A percentile compares a stretch with the other conserved stretches of the same genome.
Evolutionary conservation across 2,329 filamentous ascomycete species (phyloP).

Genomic region (Fusarium algeriense): DNA sequence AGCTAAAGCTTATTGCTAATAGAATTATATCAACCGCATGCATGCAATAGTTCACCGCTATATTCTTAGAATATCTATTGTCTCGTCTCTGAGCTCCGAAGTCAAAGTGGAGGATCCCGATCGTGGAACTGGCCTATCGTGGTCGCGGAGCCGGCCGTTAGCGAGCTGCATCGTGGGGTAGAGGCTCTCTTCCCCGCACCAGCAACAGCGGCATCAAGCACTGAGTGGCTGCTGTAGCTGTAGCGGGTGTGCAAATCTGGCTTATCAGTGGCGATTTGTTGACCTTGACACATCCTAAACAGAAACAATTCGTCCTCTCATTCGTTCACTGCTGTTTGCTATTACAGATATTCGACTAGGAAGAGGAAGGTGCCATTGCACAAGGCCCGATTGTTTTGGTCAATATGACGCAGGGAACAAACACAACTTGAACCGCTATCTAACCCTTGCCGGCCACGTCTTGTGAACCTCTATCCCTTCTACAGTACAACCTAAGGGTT

Average conservation of each 20-base stretch:
- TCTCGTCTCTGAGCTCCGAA: constrained; percentile 33
- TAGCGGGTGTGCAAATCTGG: constrained; percentile 38
- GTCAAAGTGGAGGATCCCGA: constrained; percentile 48
- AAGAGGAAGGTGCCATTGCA: constrained; percentile 36
- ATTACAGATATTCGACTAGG: constrained; percentile 28
- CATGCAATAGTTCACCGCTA: neutral
- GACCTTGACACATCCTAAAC: constrained; percentile 24
- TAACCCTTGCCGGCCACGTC: constrained; percentile 35
- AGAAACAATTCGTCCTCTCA: constrained; percentile 18
- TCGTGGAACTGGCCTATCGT: constrained; percentile 41
- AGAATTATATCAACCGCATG: neutral
- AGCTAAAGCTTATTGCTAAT: too few species aligned
- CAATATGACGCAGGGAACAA: constrained; percentile 35
- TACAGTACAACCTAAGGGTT: constrained; percentile 6
- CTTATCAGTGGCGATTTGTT: constrained; percentile 45
- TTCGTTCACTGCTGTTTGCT: constrained; percentile 31
- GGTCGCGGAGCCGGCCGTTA: constrained; percentile 51
- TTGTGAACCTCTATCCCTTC: constrained; percentile 29
- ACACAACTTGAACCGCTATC: constrained; percentile 36
- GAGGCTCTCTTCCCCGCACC: constrained; percentile 40
- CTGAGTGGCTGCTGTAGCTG: constrained; percentile 18
- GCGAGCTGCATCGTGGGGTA: constrained; percentile 42
- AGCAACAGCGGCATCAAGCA: neutral
- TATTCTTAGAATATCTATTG: neutral
- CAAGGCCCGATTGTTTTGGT: constrained; percentile 23